These are phyloP conservation scores for Salix viminalis DNA, from an alignment of 345 rosid species.

Conservation along the genomic window DNA sequence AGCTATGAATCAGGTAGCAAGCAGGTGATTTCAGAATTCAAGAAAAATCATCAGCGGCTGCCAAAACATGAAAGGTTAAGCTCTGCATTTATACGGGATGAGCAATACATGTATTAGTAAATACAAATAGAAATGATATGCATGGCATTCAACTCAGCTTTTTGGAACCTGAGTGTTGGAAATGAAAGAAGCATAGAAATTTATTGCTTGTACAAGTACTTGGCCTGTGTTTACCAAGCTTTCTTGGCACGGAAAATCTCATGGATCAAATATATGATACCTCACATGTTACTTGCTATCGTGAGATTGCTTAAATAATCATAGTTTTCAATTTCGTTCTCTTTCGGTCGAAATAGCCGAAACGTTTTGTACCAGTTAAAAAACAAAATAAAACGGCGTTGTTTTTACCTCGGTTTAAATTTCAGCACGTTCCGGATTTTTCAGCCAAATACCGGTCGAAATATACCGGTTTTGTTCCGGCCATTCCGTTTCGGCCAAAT, in stretches of 20 bases:
- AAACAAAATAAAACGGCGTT: rapidly evolving
- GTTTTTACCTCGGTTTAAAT: too few relatives aligned
- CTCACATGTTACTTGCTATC: background rate
- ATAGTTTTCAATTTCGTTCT: too few relatives aligned
- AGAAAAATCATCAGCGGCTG: background rate
- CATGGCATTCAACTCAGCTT: slow-evolving; percentile 41
- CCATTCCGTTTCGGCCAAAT: too few relatives aligned
- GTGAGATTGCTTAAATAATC: too few relatives aligned
- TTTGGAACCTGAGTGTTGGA: slow-evolving; percentile 46
- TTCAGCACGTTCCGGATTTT: too few relatives aligned
- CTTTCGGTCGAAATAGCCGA: too few relatives aligned
- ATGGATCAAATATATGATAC: slow-evolving; percentile 10
- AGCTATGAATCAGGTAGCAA: background rate
- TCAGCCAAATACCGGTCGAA: too few relatives aligned
- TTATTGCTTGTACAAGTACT: background rate
- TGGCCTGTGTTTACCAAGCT: slow-evolving; percentile 8
- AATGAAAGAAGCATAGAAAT: slow-evolving; percentile 14
- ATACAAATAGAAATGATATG: background rate
- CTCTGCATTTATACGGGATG: background rate
- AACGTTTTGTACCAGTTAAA: too few relatives aligned
- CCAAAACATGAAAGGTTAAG: background rate
- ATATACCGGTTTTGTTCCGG: too few relatives aligned
- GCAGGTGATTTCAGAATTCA: slow-evolving; percentile 5
- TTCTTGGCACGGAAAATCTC: background rate
- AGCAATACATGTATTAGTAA: slow-evolving; percentile 8